A percentile compares a stretch with the other conserved stretches of the same genome.
Evolutionary conservation across 2,329 filamentous ascomycete genomes (phyloP).

Genomic region (Xylaria sp.): DNA sequence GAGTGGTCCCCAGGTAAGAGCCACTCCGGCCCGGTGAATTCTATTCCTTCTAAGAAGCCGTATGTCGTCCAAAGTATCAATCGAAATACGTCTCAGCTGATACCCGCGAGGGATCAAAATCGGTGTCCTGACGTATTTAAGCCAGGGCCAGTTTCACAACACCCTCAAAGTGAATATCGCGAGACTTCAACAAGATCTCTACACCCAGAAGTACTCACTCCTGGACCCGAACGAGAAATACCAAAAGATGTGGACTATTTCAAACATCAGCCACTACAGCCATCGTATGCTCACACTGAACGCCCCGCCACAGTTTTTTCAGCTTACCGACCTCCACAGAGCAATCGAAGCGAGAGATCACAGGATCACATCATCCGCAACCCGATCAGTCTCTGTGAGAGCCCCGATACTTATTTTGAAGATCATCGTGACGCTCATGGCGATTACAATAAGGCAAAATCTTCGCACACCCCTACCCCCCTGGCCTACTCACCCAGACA

Average conservation of each 20-base stretch:
- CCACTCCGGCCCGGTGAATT: no score
- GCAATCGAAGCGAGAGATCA: not conserved
- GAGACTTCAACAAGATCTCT: not conserved
- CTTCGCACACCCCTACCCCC: not conserved
- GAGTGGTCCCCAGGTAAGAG: not conserved
- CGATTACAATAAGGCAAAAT: slow-evolving; percentile 10
- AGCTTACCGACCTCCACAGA: slow-evolving; percentile 29
- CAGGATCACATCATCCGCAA: not conserved
- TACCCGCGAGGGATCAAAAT: slow-evolving; percentile 16
- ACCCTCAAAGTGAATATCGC: not conserved
- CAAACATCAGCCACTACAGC: not conserved
- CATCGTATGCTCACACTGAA: slow-evolving; percentile 3
- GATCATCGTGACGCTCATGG: slow-evolving; percentile 11
- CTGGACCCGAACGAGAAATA: not conserved
- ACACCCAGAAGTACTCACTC: not conserved
- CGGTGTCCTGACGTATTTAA: slow-evolving; percentile 2
- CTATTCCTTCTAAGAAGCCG: not conserved
- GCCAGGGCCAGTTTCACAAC: not conserved
- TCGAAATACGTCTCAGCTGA: slow-evolving; percentile 9
- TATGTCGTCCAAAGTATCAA: not conserved
- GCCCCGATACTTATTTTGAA: not conserved
- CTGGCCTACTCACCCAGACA: not conserved
- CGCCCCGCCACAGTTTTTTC: slow-evolving; percentile 20
- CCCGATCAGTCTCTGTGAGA: slow-evolving; percentile 6
- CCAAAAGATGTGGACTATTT: not conserved